Base-by-base conservation (phyloP, 2,329 filamentous ascomycete species). In the Talaromyces sp. region DNA sequence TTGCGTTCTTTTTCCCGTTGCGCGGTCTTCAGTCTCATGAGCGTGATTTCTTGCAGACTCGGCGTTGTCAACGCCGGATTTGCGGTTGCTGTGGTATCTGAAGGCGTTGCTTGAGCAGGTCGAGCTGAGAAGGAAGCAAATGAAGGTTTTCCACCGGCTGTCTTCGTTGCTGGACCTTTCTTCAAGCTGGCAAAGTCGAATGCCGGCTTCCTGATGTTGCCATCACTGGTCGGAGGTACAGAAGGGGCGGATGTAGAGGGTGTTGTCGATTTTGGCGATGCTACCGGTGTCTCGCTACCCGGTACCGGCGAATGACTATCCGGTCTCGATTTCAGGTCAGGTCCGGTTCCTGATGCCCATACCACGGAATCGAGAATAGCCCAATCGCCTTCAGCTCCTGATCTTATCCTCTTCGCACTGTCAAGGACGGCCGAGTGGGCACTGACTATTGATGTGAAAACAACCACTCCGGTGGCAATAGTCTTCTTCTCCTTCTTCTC, bases 391-490 rank as follows among this genome's bases (percentile, higher is more conserved):
- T 78, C 78, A 68, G 41, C 68, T 19, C 52, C 39, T 2, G 60
- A 25, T 66, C 61, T 69, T 67, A 56, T 62, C 58, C 71, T 77
- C 63, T 78, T 80, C 63, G 78, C 76, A 61, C 78, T 80, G 68
- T 87, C 84, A 49, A 81, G 71, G 2, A 87, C 82, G 9, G 85
- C 85, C 3, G 84, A 80, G 70, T 87, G 83, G 0, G 86, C 85
- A 62, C 83, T 81, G 57, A 87, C 84, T 41, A 88, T 81, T 3
- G 85, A 86, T 3, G 78, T 75, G 73, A 84, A 89, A 15, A 88
- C 80, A 15, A 89, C 75, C 54, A 87, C 81, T 0, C 81, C 85
- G 0, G 80, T 85, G 5, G 81, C 83, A 63, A 85, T 75, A 1
- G 81, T 74, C 64, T 81, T 82, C 69, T 84, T 84, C 68, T 84